Evolutionary conservation across 805 yeast genomes (phyloP).

Genomic region (Starmerella floricola): DNA sequence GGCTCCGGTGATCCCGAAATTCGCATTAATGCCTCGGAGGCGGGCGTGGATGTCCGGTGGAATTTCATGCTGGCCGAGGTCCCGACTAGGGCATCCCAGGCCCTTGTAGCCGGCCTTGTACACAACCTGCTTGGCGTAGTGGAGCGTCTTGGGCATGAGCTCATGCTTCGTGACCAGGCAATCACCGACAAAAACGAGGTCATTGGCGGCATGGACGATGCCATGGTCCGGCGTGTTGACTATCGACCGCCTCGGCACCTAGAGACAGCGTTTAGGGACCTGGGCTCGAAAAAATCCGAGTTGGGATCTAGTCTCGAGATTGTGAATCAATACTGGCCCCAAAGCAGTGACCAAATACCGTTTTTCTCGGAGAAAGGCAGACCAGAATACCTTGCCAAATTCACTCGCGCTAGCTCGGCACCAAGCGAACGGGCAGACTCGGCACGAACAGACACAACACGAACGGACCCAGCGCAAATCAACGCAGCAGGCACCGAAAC

Average conservation of each 20-base stretch:
- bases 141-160: not conserved
- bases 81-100: not conserved
- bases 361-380: too few relatives aligned
- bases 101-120: not conserved
- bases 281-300: not conserved
- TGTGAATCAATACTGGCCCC: conserved; percentile 1
- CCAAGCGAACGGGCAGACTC: too few relatives aligned
- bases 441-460: too few relatives aligned
- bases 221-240: conserved; percentile 8
- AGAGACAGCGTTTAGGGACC: not conserved
- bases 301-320: not conserved
- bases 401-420: too few relatives aligned
- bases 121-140: conserved; percentile 2
- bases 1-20: not conserved
- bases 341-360: too few relatives aligned
- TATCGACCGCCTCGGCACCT: conserved; percentile 8
- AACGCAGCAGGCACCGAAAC: too few relatives aligned
- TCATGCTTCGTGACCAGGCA: not conserved
- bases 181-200: conserved; percentile 4
- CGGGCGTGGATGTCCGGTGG: conserved; percentile 6
- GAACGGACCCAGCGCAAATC: too few relatives aligned
- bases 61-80: not conserved
- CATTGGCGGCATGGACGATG: conserved; percentile 9
- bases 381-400: too few relatives aligned
- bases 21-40: not conserved